A percentile compares a stretch with the other conserved stretches of the same genome.
Evolutionary conservation across 768 basidiomycete genomes (phyloP).

Genomic region (Zangia roseola): DNA sequence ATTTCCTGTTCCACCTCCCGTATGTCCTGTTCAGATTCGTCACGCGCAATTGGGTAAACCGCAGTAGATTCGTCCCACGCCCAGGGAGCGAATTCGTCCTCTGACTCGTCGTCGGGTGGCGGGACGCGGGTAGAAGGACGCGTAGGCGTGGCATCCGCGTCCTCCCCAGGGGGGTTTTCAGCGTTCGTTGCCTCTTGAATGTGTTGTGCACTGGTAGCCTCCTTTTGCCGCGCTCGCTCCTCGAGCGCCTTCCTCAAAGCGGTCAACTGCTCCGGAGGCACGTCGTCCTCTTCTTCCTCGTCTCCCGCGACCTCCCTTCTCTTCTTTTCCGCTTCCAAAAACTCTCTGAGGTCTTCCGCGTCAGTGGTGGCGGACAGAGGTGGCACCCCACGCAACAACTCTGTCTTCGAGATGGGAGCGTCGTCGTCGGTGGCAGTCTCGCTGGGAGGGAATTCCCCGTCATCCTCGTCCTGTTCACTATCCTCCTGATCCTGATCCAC

Average conservation of each 20-base stretch:
- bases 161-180: constrained; percentile 1
- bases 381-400: constrained; percentile 38
- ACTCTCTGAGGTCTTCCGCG: constrained; percentile 62
- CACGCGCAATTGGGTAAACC: constrained; percentile 30
- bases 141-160: constrained; percentile 18
- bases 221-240: constrained; percentile 9
- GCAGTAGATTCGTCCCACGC: constrained; percentile 41
- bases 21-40: constrained; percentile 15
- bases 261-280: constrained; percentile 19
- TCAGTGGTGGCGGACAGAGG: constrained; percentile 48
- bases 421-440: constrained; percentile 26
- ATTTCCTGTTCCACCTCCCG: constrained; percentile 19
- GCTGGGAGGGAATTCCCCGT: constrained; percentile 50
- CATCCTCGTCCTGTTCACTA: constrained; percentile 48
- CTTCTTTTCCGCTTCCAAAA: constrained; percentile 60
- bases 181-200: constrained; percentile 4
- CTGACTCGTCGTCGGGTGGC: constrained; percentile 36
- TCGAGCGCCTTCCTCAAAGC: constrained; percentile 17
- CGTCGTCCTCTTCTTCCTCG: constrained; percentile 26
- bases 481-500: constrained; percentile 44
- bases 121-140: constrained; percentile 5
- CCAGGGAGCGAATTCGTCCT: constrained; percentile 49
- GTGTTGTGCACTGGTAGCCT: constrained; percentile 5
- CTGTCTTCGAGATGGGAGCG: constrained; percentile 32
- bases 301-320: constrained; percentile 42